These are phyloP conservation scores for Cutaneotrichosporon curvatum DNA, from an alignment of 1,284 basidiomycete species.

Conservation along the genomic window DNA sequence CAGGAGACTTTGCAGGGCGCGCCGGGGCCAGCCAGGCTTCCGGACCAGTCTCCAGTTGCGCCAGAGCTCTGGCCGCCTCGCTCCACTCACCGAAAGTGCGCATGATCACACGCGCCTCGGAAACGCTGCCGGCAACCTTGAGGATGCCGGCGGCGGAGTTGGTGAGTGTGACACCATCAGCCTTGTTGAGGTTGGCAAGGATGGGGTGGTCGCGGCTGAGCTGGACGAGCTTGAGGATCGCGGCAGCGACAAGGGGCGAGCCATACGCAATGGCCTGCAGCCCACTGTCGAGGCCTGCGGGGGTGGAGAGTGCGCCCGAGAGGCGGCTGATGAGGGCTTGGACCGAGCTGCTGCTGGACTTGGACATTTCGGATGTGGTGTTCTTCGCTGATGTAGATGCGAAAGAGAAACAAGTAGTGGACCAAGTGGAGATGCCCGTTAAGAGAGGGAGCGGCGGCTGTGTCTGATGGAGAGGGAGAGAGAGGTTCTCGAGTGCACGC, in stretches of 20 bases:
- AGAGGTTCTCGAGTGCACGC: neutral
- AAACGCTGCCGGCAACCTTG: slow-evolving; percentile 27
- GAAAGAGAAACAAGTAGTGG: neutral
- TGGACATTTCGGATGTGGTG: slow-evolving; percentile 7
- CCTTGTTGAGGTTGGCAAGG: slow-evolving; percentile 10
- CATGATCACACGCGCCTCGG: slow-evolving; percentile 43
- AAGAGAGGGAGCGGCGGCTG: neutral
- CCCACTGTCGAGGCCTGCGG: slow-evolving; percentile 38
- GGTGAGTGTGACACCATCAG: slow-evolving; percentile 12
- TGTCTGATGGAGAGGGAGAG: neutral
- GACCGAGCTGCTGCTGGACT: neutral
- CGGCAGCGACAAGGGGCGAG: slow-evolving; percentile 32
- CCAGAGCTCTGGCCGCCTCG: neutral
- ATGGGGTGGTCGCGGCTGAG: slow-evolving; percentile 19
- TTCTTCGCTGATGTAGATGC: slow-evolving; percentile 1
- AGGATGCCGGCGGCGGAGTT: slow-evolving; percentile 31
- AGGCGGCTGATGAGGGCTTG: slow-evolving; percentile 23
- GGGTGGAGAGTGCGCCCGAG: slow-evolving; percentile 27
- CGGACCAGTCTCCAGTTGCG: no score
- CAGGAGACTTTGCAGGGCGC: no score
- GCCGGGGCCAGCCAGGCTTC: no score
- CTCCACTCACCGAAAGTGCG: slow-evolving; percentile 37
- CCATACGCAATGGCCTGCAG: slow-evolving; percentile 43
- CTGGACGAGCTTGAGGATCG: slow-evolving; percentile 33
- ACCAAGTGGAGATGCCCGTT: no score